A percentile compares a stretch with the other conserved stretches of the same genome.
Conservation (phyloP, 371 early-diverging fungal species). For the Parasitella parasitica region DNA sequence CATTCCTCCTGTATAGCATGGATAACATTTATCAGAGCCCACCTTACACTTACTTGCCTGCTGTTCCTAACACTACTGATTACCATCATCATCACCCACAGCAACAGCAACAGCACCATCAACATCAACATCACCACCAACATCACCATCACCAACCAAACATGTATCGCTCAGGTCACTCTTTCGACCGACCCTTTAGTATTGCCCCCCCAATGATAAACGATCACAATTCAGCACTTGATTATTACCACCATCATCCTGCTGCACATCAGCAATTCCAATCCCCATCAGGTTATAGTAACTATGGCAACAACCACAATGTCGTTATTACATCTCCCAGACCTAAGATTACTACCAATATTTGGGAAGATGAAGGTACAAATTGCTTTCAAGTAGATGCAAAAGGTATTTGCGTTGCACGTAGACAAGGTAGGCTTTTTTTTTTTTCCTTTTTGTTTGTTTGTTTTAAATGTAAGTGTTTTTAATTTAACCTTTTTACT, state of each 20-base stretch:
- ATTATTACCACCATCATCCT: not conserved
- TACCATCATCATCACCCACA: conserved; percentile 1
- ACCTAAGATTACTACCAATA: conserved; percentile 69
- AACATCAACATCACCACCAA: not conserved
- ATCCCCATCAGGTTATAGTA: not conserved
- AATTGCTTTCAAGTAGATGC: conserved; percentile 80
- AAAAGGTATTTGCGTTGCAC: conserved; percentile 74
- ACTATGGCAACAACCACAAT: not conserved
- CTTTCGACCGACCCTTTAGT: not conserved
- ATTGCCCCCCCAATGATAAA: not conserved
- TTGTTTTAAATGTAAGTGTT: conserved; percentile 3
- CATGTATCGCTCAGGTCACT: not conserved
- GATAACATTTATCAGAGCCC: conserved; percentile 20
- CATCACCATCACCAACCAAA: conserved; percentile 7
- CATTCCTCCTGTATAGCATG: conserved; percentile 2
- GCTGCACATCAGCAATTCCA: not conserved
- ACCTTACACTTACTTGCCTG: not conserved
- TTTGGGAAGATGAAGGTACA: conserved; percentile 85
- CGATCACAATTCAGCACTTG: not conserved
- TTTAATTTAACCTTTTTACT: not conserved
- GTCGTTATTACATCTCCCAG: conserved; percentile 31
- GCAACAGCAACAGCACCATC: no score
- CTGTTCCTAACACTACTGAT: not conserved
- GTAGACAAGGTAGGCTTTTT: conserved; percentile 64
- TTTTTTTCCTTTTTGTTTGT: not conserved